Evolutionary conservation across 768 basidiomycete genomes (phyloP), one percentile per base, ranked within the genome.

Genomic region (Imleria badia): DNA sequence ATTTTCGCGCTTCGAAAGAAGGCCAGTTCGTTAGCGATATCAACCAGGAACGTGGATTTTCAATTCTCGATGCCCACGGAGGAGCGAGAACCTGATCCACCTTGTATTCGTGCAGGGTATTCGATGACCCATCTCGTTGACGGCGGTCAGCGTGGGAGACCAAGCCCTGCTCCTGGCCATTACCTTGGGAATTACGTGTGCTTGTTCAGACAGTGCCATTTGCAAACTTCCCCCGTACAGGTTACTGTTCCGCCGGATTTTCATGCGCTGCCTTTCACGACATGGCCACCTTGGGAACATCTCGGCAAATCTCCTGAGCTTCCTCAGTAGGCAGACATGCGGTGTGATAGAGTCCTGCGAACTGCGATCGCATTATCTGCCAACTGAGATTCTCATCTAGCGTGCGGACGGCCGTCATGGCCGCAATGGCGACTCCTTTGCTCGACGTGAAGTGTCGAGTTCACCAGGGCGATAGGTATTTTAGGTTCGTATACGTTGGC

Each of bases 251-350:
- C 64, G 54, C 62, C 66, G 54, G 64, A 66, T 61, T 56, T 70
- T 54, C 66, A 59, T 55, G 55, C 48, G 44, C 39, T 53, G 38
- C 42, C 34, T 41, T 59, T 54, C 49, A 62, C 57, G 54, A 57
- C 33, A 45, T 55, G 57, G 38, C 46, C 52, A 35, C 51, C 68
- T 65, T 68, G 66, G 57, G 66, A 68, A 66, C 61, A 46, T 44
- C 51, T 55, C 43, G 56, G 67, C 52, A 63, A 56, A 70, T 63
- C 66, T 36, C 55, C 51, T 40, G n/a, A 13, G 41, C 36, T 48
- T 52, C 55, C 42, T 47, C 43, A 36, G 39, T 35, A 17, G 31
- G 29, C 33, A 44, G 19, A 42, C 46, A 13, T 45, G 51, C 15
- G 36, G 31, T 52, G 19, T 38, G 42, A 34, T 30, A 13, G 40